phyloP scores from a whole-genome alignment of 441 rosid species.

The Croton setiger region DNA sequence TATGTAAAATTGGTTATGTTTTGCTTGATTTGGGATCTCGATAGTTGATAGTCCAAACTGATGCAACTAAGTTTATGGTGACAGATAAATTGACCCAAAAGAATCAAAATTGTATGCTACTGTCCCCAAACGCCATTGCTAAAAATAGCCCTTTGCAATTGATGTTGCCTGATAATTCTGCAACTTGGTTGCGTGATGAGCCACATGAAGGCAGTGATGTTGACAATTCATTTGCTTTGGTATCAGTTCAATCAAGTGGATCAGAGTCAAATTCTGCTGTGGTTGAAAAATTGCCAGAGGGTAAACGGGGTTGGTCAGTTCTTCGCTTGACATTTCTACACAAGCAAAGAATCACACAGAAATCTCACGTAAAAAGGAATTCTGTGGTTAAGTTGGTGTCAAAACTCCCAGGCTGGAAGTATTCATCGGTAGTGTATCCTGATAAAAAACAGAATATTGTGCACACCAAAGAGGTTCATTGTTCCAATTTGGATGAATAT shows the following conservation, averaged over 20 bases:
- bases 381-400: conserved; percentile 43
- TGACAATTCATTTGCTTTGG: conserved; percentile 54
- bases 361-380: conserved; percentile 41
- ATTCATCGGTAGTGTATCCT: conserved; percentile 57
- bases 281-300: conserved; percentile 15
- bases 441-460: conserved; percentile 46
- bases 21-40: conserved; percentile 29
- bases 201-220: conserved; percentile 15
- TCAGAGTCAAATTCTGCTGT: conserved; percentile 23
- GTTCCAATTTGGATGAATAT: conserved; percentile 45
- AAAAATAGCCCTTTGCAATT: conserved; percentile 24
- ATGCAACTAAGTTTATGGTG: conserved; percentile 19
- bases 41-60: conserved; percentile 25
- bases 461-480: conserved; percentile 30
- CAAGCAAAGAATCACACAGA: conserved; percentile 33
- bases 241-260: conserved; percentile 38
- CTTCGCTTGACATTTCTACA: conserved; percentile 41
- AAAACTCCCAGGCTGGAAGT: conserved; percentile 44
- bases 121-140: conserved; percentile 21
- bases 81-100: conserved; percentile 31
- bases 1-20: conserved; percentile 16
- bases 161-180: conserved; percentile 22
- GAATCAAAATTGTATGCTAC: conserved; percentile 25
- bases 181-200: conserved; percentile 11
- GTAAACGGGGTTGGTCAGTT: conserved; percentile 59